Evolutionary conservation across 345 rosid species (phyloP), one percentile per base, ranked within the genome.

Genomic region (Citrus sp.): DNA sequence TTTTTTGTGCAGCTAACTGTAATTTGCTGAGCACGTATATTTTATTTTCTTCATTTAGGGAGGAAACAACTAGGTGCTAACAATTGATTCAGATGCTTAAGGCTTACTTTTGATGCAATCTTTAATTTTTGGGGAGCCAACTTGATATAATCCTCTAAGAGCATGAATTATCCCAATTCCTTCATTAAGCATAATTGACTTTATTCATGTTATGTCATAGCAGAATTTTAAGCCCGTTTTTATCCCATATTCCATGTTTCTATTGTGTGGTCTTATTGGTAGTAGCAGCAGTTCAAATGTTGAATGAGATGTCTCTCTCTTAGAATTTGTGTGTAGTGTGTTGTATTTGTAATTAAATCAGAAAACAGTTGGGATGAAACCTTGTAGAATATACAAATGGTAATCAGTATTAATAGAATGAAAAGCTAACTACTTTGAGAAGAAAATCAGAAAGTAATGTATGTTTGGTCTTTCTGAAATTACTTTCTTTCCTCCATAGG

Each of bases 261-360:
- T 22, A 22, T 35, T 68, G 37, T 35, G 18, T 66, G 38, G 68
- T 21, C 71, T 65, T 61, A n/a, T 18, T 72, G 58, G 64, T 40
- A 35, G 70, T 40, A n/a, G 77, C 73, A 38, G 28, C 74, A 63
- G 14, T 71, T 38, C 21, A 46, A 46, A 46, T 59, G n/a, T 69
- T 64, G 76, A 37, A 51, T 54, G 61, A 66, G 79, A 66, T 74
- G 34, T 49, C 56, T 82, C 55, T 7, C 9, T 70, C 49, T 30
- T 70, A 25, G 2, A 54, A 51, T 19, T 25, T 18, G 19, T 32
- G 35, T 24, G 49, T 59, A 34, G 19, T 3, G 16, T 64, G 9
- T 82, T 6, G 49, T 21, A 59, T 32, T 42, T 28, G 19, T 65
- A 67, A 76, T 13, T 12, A 51, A 2, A 49, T 64, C 46, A 28